Evolutionary conservation across 2,329 filamentous ascomycete species (phyloP), one percentile per base, ranked within the genome.

Genomic region (Cercospora sp.): DNA sequence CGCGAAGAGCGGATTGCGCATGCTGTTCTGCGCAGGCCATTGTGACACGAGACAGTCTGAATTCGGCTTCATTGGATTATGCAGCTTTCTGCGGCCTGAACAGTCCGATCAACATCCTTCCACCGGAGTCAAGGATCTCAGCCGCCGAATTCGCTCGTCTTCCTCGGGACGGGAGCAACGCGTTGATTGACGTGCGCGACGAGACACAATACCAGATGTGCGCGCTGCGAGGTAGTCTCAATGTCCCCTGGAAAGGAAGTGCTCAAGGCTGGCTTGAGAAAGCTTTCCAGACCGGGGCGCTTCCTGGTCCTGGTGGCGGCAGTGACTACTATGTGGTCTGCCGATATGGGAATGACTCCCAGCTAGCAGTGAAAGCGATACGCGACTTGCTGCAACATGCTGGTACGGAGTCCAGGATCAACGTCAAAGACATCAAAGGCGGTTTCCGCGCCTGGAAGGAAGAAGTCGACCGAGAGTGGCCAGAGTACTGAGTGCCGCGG

Each of bases 131-230:
- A 72, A 86, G 93, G 8, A 84, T 97, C 36, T 86, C 88, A 0
- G 88, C 89, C 0, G 74, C 79, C 0, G 85, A 90, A 5, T 94
- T 92, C 73, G 81, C 83, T 1, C 66, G 67, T 1, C 66, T 77
- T 7, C 72, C 75, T 0, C 65, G 66, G 6, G 74, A 77, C 31
- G 73, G 69, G 3, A 72, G 75, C 2, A 87, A 90, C 63, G 76
- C 92, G 0, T 80, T 97, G 2, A 79, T 98, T 2, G 95, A 98
- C 72, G 93, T 96, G 1, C 86, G 95, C 2, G 93, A 96, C 73
- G 88, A 88, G 74, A 91, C 93, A 30, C 92, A 97, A 69, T 97
- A 92, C 72, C 90, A 91, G 16, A 89, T 98, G 55, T 93, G 90
- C 70, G 89, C 85, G 69, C 83, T 99, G 7, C 83, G 88, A 0